Percentiles rank a stretch among this genome's conserved stretches.
phyloP scores from a whole-genome alignment of 257 asterid genomes.

The Gentiana straminea region DNA sequence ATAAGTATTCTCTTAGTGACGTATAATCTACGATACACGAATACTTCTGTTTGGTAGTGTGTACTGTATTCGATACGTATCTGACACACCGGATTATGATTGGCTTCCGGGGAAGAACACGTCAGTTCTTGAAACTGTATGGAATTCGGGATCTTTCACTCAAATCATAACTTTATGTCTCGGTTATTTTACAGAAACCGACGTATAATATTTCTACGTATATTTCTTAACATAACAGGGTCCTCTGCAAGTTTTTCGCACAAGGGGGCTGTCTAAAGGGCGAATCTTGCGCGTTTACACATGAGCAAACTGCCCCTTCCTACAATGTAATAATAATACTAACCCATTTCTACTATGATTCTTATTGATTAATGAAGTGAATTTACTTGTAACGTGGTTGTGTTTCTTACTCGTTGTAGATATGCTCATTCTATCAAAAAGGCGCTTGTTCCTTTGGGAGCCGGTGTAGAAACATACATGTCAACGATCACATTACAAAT shows the following conservation, averaged over 20 bases:
- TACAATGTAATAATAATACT: constrained; percentile 33
- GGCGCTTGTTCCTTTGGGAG: constrained; percentile 80
- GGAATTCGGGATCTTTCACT: too few species aligned
- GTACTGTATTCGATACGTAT: too few species aligned
- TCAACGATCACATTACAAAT: constrained; percentile 29
- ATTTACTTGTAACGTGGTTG: neutral
- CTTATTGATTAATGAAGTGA: neutral
- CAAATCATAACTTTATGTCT: neutral
- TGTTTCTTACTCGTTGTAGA: constrained; percentile 27
- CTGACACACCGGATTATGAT: too few species aligned
- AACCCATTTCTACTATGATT: neutral
- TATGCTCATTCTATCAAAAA: constrained; percentile 88
- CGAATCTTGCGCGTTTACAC: constrained; percentile 81
- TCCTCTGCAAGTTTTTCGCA: constrained; percentile 90
- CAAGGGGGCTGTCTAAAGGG: constrained; percentile 95
- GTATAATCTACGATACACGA: too few species aligned
- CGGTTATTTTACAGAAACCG: neutral
- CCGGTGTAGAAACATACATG: constrained; percentile 87
- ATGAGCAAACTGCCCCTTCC: constrained; percentile 70
- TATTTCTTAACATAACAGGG: constrained; percentile 34
- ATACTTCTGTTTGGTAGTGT: too few species aligned
- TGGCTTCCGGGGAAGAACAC: too few species aligned
- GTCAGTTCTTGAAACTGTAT: too few species aligned
- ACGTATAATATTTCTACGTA: constrained; percentile 2
- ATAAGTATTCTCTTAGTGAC: too few species aligned